phyloP scores from a whole-genome alignment of 495 filamentous ascomycete species.

The Aspergillus carlsbadensis region DNA sequence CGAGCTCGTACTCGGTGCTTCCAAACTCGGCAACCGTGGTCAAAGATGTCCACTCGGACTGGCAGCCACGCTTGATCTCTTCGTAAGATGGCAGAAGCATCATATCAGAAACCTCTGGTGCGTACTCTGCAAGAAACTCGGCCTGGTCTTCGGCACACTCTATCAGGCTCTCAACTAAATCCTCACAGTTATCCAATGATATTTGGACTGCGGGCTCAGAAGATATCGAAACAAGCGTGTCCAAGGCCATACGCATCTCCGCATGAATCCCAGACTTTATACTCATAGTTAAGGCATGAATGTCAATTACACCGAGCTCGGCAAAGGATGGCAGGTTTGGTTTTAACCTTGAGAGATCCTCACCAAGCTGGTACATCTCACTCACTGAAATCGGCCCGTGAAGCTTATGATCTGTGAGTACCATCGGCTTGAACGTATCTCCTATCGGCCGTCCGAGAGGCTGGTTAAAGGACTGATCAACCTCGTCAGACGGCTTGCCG shows the following conservation, averaged over 20 bases:
- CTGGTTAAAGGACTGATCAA: constrained; percentile 48
- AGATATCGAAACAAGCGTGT: constrained; percentile 74
- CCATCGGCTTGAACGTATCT: constrained; percentile 57
- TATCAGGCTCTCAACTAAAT: constrained; percentile 81
- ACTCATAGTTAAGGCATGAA: constrained; percentile 87
- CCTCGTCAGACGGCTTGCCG: constrained; percentile 41
- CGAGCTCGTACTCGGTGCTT: constrained; percentile 74
- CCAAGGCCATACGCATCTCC: constrained; percentile 84
- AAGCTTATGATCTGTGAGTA: constrained; percentile 50
- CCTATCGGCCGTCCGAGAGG: constrained; percentile 44
- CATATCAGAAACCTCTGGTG: constrained; percentile 78
- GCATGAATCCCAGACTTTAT: constrained; percentile 88
- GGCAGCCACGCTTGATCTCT: constrained; percentile 76
- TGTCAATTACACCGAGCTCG: constrained; percentile 85
- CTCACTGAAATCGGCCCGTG: constrained; percentile 66
- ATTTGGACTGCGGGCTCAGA: constrained; percentile 59
- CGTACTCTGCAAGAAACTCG: constrained; percentile 74
- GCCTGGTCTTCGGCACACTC: constrained; percentile 89
- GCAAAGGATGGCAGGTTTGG: constrained; percentile 71
- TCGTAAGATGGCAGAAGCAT: constrained; percentile 82
- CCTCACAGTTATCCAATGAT: constrained; percentile 75
- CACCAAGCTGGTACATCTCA: constrained; percentile 59
- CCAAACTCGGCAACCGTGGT: constrained; percentile 73
- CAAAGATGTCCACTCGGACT: constrained; percentile 65
- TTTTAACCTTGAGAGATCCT: constrained; percentile 60